Evolutionary conservation across 805 yeast genomes (phyloP), one percentile per base, ranked within the genome.

Genomic region (Saturnispora saitoi): DNA sequence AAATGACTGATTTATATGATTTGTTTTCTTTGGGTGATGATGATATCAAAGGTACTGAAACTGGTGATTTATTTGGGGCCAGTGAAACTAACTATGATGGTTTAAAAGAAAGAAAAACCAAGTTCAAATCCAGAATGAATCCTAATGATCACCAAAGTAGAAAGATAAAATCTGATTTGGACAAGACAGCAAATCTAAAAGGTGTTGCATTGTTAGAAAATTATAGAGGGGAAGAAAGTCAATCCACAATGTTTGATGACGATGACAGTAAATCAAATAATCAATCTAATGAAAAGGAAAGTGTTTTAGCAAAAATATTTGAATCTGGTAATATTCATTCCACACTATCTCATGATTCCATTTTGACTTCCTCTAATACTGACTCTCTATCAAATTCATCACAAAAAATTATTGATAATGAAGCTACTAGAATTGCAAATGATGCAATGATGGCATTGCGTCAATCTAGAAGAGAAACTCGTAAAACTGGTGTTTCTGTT

Each of bases 1-100:
- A 93, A 59, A 82, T 81, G 75, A 88, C 86, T 58, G 98, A 93
- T 58, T 68, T 93, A 42, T 93, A 90, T 56, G 97, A 93, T 65
- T 67, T 93, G 49, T 93, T 93, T 62, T 75, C 93, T 0, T 66
- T 93, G 20, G 95, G 95, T 1, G 91, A 86, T 53, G 86, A 79
- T 37, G 72, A 75, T 36, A 77, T 76, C 29, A 75, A 69, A 28
- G 86, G 83, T 3, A 79, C 87, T 0, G 87, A 81, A 52, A 80
- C 88, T 0, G 86, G 83, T 0, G 80, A 75, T 42, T 64, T 81
- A 60, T 83, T 84, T 49, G 69, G 71, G 30, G 77, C 78, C 0
- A 58, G 72, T 3, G 80, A 74, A 53, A 61, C 60, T 26, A 67
- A 61, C 30, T 67, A 60, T 46, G 57, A 60, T 12, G 71, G 72